Conservation (phyloP, 176 grass and related monocot species). For the Eleusine indica region DNA sequence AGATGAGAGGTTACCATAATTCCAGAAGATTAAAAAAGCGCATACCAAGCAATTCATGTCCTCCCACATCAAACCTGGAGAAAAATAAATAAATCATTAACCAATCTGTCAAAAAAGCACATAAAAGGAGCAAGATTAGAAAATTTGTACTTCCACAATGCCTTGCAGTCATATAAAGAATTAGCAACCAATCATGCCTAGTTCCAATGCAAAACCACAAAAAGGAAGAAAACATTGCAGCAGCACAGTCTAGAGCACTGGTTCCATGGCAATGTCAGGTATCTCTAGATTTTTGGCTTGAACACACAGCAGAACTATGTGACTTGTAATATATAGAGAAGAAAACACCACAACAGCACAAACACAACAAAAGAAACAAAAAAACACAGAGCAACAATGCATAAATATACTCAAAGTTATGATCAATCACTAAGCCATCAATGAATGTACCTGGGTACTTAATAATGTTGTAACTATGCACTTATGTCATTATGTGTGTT, state of each 20-base stretch:
- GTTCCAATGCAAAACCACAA: not conserved
- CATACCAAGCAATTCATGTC: constrained; percentile 72
- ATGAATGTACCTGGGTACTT: not conserved
- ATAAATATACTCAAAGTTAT: too few relatives aligned
- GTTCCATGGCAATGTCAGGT: too few relatives aligned
- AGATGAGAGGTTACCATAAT: constrained; percentile 58
- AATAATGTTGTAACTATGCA: not conserved
- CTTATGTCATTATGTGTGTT: not conserved
- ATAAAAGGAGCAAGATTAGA: not conserved
- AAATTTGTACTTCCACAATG: not conserved
- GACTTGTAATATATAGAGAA: too few relatives aligned
- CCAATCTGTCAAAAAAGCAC: constrained; percentile 8
- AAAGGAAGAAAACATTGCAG: too few relatives aligned
- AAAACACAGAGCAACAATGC: too few relatives aligned
- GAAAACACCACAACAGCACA: too few relatives aligned
- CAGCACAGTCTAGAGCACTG: too few relatives aligned
- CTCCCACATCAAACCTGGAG: constrained; percentile 81
- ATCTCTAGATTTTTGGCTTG: too few relatives aligned
- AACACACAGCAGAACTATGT: too few relatives aligned
- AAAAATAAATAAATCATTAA: constrained; percentile 29
- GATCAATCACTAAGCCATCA: not conserved
- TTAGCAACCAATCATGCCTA: not conserved
- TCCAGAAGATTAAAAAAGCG: constrained; percentile 71
- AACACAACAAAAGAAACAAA: too few relatives aligned
- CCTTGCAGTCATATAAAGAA: not conserved